Evolutionary conservation across 495 filamentous ascomycete species (phyloP), one percentile per base, ranked within the genome.

Genomic region (Aspergillus asperescens): DNA sequence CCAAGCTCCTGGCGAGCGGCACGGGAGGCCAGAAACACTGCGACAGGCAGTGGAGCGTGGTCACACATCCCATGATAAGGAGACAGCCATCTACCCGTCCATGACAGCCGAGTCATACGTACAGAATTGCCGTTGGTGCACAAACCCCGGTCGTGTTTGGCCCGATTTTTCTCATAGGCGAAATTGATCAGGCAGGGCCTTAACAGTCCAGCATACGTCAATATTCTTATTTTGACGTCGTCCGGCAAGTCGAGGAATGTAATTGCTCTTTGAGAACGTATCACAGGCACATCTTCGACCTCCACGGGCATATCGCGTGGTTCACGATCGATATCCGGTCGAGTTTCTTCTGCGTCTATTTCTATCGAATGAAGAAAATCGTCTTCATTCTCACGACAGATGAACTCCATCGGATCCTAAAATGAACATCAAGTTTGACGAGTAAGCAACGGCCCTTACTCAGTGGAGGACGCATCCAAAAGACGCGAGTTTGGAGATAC

Each of bases 121-220:
- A 48, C 39, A 5, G 48, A 29, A 10, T 50, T 47, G 18, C 31
- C 35, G 13, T 12, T 53, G 12, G 13, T 20, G 39, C 39, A 48
- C 15, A 23, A 6, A 10, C 23, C 34, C 42, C n/a, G 16, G 16
- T 34, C 25, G 6, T 32, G 25, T 29, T 58, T 56, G 34, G 3
- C 8, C 18, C 54, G 44, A 13, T 9, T n/a, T 13, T 48, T 49
- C 32, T 62, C 59, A 29, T 12, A 28, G 10, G 18, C 35, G 27
- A 63, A 13, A 22, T 62, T 37, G 39, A 62, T 58, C 15, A 56
- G 24, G 32, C 59, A 64, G n/a, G 49, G 50, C 9, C 61, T 43
- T 23, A 61, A 27, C 1, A 67, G 52, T 3, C 59, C 57, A 39
- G 61, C 62, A 51, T 64, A 62, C 48, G 54, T 28, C 41, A 68